Base-by-base conservation (phyloP, 768 basidiomycete species). In the Fomitopsis pulvina region DNA sequence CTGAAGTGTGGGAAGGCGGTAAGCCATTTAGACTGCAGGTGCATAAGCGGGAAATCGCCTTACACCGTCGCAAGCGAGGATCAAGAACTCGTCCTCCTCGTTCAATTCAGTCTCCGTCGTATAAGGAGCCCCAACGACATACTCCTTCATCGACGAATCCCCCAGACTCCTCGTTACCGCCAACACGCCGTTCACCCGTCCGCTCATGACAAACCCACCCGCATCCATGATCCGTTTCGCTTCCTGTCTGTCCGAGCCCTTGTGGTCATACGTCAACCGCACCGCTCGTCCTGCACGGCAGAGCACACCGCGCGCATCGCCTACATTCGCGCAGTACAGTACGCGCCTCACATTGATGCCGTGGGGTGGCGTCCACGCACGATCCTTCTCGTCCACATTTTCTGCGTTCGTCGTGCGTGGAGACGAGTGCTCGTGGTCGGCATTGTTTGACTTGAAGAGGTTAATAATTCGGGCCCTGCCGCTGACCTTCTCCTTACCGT, bases 111-210 rank as follows among this genome's bases (percentile, higher is more conserved):
- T 97, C 67, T 97, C 94, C n/a, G 96, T 98, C 18, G 96, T 99
- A 68, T 95, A 99, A 5, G 96, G 96, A 25, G 90, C 80, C 1
- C 96, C 96, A 42, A 98, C 96, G 10, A 99, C 96, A 65, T 94
- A 99, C 61, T 99, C 96, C 69, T 99, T 99, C 96, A 99, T 98
- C 6, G 92, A 88, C 1, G 92, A 88, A 63, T 99, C 96, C 28
- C 96, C 96, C 50, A 99, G 71, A 60, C 92, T 92, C 51, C 96
- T 78, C 16, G 96, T 99, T 25, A 99, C 96, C 5, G 93, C 93
- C 48, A 99, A 72, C 37, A 98, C 94, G 55, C 95, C 96, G 57
- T 99, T 99, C 28, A 99, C 96, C 11, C 96, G 81, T 55, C 95
- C 96, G 61, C 95, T 95, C 88, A 99, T 85, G 20, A 99, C 94